Conservation (phyloP, 768 basidiomycete genomes). For the Collybiopsis luxurians region DNA sequence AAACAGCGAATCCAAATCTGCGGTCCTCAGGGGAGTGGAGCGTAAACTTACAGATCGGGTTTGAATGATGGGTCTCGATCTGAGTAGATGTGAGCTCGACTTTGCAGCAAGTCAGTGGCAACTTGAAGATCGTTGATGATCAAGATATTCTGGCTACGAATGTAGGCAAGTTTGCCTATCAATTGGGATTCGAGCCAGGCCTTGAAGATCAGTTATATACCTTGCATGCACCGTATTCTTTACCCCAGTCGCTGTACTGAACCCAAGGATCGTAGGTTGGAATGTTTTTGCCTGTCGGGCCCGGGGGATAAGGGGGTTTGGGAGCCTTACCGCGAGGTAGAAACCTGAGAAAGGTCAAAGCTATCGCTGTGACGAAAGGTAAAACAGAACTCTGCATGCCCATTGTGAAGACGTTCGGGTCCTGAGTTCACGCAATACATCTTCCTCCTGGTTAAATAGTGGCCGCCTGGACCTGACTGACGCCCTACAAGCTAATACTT, state of each 20-base stretch:
- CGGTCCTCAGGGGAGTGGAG: neutral
- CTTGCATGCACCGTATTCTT: neutral
- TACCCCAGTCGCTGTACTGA: neutral
- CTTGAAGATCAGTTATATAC: neutral
- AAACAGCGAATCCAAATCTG: too few species aligned
- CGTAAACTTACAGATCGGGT: slow-evolving; percentile 1
- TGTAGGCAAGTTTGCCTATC: neutral
- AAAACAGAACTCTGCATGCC: too few species aligned
- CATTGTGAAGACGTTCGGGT: too few species aligned
- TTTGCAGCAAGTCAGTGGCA: slow-evolving; percentile 34
- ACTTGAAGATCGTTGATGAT: slow-evolving; percentile 31
- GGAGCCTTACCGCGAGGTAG: too few species aligned
- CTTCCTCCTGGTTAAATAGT: too few species aligned
- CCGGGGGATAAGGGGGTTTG: neutral
- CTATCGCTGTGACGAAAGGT: too few species aligned
- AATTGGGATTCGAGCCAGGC: neutral
- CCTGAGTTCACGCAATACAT: too few species aligned
- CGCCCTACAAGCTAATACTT: too few species aligned
- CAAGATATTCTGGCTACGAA: slow-evolving; percentile 13
- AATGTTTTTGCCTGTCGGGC: neutral
- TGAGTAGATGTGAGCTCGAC: slow-evolving; percentile 35
- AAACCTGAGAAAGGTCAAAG: neutral
- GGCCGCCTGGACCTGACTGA: too few species aligned
- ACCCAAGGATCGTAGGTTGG: neutral
- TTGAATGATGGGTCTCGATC: neutral